A percentile compares a stretch with the other conserved stretches of the same genome.
These are phyloP conservation scores for Pythium phragmiticola DNA, from an alignment of 352 stramenopile genomes.

Conservation along the genomic window DNA sequence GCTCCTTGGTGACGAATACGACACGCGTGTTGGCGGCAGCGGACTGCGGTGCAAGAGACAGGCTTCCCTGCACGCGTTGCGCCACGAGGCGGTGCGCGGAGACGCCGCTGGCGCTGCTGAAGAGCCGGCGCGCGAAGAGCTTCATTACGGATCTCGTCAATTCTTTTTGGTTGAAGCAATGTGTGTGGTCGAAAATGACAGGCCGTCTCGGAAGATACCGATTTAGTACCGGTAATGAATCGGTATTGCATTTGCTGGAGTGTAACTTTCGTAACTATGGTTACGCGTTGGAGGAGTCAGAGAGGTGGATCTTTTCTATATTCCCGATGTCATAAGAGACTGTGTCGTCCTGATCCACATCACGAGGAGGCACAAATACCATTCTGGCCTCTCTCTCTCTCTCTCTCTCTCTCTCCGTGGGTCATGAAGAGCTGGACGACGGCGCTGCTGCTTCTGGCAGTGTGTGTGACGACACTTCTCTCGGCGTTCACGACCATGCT, in stretches of 20 bases:
- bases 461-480: constrained; percentile 24
- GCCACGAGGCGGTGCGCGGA: constrained; percentile 57
- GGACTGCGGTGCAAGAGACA: constrained; percentile 33
- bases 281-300: constrained; percentile 2
- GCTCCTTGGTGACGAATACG: constrained; percentile 50
- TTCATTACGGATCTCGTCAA: constrained; percentile 7
- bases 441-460: constrained; percentile 14
- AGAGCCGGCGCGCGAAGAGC: constrained; percentile 40
- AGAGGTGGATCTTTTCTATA: constrained; percentile 27
- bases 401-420: not conserved
- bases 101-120: constrained; percentile 34
- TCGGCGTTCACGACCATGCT: constrained; percentile 16
- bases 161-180: constrained; percentile 12
- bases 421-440: constrained; percentile 25
- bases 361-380: constrained; percentile 10
- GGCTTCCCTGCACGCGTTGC: constrained; percentile 54
- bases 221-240: not conserved
- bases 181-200: constrained; percentile 5
- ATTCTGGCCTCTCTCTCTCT: not conserved
- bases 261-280: not conserved
- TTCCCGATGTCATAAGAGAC: constrained; percentile 29
- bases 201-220: not conserved
- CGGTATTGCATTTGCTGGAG: not conserved
- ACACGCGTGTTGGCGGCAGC: constrained; percentile 42
- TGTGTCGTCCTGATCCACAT: constrained; percentile 3